Base-by-base conservation (phyloP, 129 eudicot genomes). In the Ambrosia trifida region DNA sequence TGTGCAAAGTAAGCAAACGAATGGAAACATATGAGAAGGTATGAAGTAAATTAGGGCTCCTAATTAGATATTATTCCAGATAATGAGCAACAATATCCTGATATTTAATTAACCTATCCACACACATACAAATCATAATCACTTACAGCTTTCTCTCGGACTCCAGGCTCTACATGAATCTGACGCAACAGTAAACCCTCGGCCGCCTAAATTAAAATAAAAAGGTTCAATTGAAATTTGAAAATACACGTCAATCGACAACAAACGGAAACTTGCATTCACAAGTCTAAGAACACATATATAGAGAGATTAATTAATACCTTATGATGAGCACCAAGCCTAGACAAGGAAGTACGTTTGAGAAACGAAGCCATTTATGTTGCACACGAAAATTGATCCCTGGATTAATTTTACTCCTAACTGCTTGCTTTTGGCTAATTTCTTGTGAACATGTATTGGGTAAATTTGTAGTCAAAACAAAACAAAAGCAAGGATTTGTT, bases 131-230 rank as follows among this genome's bases (percentile, higher is more conserved):
- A 56, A 66, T 56, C 31, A 54, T 41, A 45, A 57, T 44, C 19
- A 78, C 98, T 77, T 54, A 93, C 98, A 57, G 96, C 95, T 76
- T 93, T 89, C 90, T 93, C 98, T 74, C 98, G 96, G 64, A 86
- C 80, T n/a, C 98, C 98, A 19, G 88, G 83, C 64, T 82, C 85
- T 61, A 84, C 82, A 74, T 87, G 96, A 60, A 85, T 50, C 49
- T 85, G 87, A 20, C 98, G 95, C 17, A 75, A 14, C 4, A 66
- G 64, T 50, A 82, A 83, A 79, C 74, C 85, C 64, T 78, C 82
- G 13, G 70, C 69, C 46, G 64, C 82, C 96, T 86, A 40, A 57
- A 59, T 52, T 56, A 30, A 49, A 73, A 66, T 57, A 30, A 45
- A 40, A 38, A 40, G 5, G 28, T 24, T 10, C 7, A 41, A 59